Base-by-base conservation (phyloP, 306 rosid genomes). In the Arachis hypogaea region DNA sequence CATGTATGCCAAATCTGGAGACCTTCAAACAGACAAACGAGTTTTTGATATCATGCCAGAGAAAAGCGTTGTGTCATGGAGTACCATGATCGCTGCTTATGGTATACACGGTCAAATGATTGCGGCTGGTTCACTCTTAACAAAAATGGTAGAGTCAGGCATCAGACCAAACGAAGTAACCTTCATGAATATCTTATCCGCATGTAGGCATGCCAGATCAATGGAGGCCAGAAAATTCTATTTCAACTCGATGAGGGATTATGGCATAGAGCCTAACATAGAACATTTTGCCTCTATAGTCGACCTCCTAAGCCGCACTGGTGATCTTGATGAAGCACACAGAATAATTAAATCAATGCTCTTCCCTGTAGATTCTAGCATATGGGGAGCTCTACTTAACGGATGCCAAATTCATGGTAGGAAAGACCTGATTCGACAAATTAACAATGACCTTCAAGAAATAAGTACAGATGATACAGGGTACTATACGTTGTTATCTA, bases 1-100 rank as follows among this genome's bases (percentile, higher is more conserved):
- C 82, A 86, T 93, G 97, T 93, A 93, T 57, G 94, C 97, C 9
- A 93, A 93, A 67, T 89, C 90, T 58, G 97, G 98, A 74, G 88
- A 87, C 81, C 96, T 93, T 66, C 76, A 7, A 63, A 80, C 89
- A 49, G 92, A 97, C 1, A 71, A 57, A 79, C 33, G 54, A 72
- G 85, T 85, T 74, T 93, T 93, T 7, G 69, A 89, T 63, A 78
- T 44, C 80, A 89, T 91, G 85, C 66, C 85, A 0, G 92, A 87
- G 75, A 86, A 86, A 77, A 91, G 86, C 11, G 85, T 88, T 63
- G 98, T 91, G 38, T 87, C 98, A 43, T 93, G 98, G 98, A 91
- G 92, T 80, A 49, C 86, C 72, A 88, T 93, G 97, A 88, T 93
- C 77, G 87, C 89, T 16, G 93, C 91, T 29, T 92, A 89, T 59